Percentiles rank a stretch among this genome's conserved stretches.
Conservation (phyloP, 768 basidiomycete genomes). For the Boletellus ananas region DNA sequence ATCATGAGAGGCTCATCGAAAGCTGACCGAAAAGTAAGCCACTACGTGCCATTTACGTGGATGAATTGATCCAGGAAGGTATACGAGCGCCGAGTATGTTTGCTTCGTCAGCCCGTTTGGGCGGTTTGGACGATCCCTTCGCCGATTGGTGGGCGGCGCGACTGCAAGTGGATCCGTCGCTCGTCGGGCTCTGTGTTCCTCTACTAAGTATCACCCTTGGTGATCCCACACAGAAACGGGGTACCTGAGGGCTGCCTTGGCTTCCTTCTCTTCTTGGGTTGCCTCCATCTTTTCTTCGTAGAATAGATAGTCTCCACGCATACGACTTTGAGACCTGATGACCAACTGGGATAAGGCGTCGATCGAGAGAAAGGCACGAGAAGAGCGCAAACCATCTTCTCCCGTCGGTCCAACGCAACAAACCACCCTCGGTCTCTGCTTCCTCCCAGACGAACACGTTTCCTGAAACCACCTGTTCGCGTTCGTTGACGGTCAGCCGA, state of each 20-base stretch:
- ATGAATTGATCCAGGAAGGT: constrained; percentile 53
- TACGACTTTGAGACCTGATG: constrained; percentile 76
- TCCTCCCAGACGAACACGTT: constrained; percentile 88
- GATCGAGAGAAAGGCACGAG: background rate
- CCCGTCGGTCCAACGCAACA: constrained; percentile 78
- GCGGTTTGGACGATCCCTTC: constrained; percentile 76
- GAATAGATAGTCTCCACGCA: constrained; percentile 79
- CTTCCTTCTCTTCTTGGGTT: constrained; percentile 73
- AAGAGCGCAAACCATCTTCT: constrained; percentile 55
- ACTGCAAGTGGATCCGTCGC: constrained; percentile 59
- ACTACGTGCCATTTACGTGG: constrained; percentile 81
- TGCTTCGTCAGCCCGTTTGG: constrained; percentile 83
- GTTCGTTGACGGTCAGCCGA: constrained; percentile 63
- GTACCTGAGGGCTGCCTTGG: constrained; percentile 75
- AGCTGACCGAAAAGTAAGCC: constrained; percentile 71
- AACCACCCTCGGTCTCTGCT: constrained; percentile 65
- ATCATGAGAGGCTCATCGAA: background rate
- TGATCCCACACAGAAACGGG: constrained; percentile 10
- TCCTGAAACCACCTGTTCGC: constrained; percentile 66
- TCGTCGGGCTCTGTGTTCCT: constrained; percentile 45
- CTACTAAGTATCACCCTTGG: constrained; percentile 6
- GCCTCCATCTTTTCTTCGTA: constrained; percentile 83
- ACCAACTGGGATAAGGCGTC: constrained; percentile 1
- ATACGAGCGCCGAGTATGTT: constrained; percentile 75
- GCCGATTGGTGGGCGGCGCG: constrained; percentile 56